Evolutionary conservation across 805 yeast genomes (phyloP), one percentile per base, ranked within the genome.

Genomic region (Kluyveromyces dobzhanskii): DNA sequence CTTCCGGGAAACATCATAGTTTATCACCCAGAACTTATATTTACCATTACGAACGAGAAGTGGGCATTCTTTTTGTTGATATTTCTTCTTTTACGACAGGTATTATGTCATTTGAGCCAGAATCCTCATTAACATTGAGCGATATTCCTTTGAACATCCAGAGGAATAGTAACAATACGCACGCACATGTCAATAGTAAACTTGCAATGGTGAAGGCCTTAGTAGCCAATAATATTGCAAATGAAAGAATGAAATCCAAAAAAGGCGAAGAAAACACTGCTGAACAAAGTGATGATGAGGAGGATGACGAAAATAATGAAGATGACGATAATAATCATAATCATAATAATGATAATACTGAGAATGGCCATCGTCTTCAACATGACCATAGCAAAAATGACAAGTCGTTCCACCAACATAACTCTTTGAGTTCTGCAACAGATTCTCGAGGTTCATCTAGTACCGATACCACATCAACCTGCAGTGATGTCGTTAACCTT

Each of bases 81-180:
- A 21, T 21, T 21, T 21, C 24, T 6, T 21, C 24, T 21, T 27
- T 27, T 11, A 14, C 6, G 16, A 11, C 30, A 27, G 16, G 6
- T 7, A 27, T 27, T 6, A 34, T 34, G 37, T 34, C 37, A 9
- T 24, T 34, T 4, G 37, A 24, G 4, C 30, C 37, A 5, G 27
- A 16, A 3, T 34, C 37, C 16, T 25, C 37, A 6, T 24, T 34
- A n/a, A 25, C 37, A 13, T 30, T 49, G 30, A 43, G 42, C 23
- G 41, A 37, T 31, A 38, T 48, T 17, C 37, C 53, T 4, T 41
- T 43, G 18, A 49, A 47, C 39, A 35, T 46, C 9, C 46, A 43
- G 23, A 44, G 41, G 19, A 37, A 34, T 13, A 41, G 47, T 8
- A 50, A 41, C 8, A 17, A 9, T 11, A 30, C 5, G 5, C 32